phyloP scores from a whole-genome alignment of 768 basidiomycete genomes.

The Naematelia aurantialba region DNA sequence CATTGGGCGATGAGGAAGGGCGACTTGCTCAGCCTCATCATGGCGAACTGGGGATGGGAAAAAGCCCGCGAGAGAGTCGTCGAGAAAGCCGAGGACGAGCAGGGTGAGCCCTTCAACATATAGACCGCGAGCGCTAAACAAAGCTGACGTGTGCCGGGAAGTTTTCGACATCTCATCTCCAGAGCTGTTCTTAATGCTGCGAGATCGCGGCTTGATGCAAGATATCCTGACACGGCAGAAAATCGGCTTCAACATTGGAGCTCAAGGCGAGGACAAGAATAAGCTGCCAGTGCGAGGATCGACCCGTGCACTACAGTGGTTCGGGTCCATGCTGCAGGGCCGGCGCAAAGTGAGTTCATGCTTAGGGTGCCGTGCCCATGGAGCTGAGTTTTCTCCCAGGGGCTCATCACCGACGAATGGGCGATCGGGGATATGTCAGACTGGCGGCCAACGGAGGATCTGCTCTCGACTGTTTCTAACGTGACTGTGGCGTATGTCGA shows the following conservation, averaged over 20 bases:
- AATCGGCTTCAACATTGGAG: slow-evolving; percentile 2
- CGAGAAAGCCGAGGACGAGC: slow-evolving; percentile 1
- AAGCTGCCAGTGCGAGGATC: not conserved
- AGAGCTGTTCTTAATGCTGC: slow-evolving; percentile 19
- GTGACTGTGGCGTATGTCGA: slow-evolving; percentile 3
- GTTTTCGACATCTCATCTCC: slow-evolving; percentile 16
- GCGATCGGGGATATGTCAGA: not conserved
- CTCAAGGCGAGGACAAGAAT: not conserved
- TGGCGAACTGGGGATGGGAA: slow-evolving; percentile 20
- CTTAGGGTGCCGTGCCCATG: not conserved
- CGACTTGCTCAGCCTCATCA: slow-evolving; percentile 8
- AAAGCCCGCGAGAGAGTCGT: not conserved
- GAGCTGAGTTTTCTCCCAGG: not conserved
- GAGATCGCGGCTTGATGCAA: slow-evolving; percentile 7
- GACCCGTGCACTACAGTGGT: not conserved
- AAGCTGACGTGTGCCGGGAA: not conserved
- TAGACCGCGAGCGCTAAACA: not conserved
- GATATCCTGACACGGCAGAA: not conserved
- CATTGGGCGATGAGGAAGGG: slow-evolving; percentile 5
- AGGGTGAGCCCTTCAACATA: slow-evolving; percentile 3
- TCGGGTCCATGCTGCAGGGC: not conserved
- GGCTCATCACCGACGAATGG: not conserved
- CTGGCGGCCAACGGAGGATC: not conserved
- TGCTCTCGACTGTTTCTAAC: slow-evolving; percentile 2
- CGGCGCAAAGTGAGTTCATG: not conserved